phyloP scores from a whole-genome alignment of 352 stramenopile genomes.

The Pythium dissotocum region DNA sequence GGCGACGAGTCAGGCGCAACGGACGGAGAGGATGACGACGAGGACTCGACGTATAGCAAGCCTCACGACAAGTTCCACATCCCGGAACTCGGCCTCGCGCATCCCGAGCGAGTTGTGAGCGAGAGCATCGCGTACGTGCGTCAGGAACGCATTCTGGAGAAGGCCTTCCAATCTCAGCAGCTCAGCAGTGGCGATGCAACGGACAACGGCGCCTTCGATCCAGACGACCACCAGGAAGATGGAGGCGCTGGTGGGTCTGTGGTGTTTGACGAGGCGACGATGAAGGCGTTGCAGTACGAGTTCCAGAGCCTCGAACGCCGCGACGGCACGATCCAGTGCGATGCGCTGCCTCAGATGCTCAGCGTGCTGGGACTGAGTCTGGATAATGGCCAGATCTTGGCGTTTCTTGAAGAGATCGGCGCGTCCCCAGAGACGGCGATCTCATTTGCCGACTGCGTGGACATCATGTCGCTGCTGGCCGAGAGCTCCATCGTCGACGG shows the following conservation, averaged over 20 bases:
- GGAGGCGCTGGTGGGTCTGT: slow-evolving; percentile 25
- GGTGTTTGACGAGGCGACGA: slow-evolving; percentile 62
- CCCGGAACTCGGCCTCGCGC: slow-evolving; percentile 72
- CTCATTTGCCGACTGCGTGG: slow-evolving; percentile 84
- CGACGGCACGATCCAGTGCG: slow-evolving; percentile 60
- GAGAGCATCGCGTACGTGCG: slow-evolving; percentile 72
- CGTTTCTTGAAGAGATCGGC: slow-evolving; percentile 73
- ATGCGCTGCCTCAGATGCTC: slow-evolving; percentile 44
- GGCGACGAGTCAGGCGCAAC: slow-evolving; percentile 33
- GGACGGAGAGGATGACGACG: slow-evolving; percentile 34
- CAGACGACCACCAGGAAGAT: slow-evolving; percentile 5
- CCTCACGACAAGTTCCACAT: slow-evolving; percentile 58
- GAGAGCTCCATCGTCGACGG: slow-evolving; percentile 39
- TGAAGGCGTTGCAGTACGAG: slow-evolving; percentile 55
- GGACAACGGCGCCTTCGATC: slow-evolving; percentile 1
- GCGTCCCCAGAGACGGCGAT: slow-evolving; percentile 66
- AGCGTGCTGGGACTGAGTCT: slow-evolving; percentile 43
- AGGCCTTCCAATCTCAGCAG: slow-evolving; percentile 37
- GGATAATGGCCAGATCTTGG: slow-evolving; percentile 40
- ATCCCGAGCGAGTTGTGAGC: slow-evolving; percentile 73
- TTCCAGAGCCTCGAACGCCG: slow-evolving; percentile 44
- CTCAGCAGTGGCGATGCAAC: slow-evolving; percentile 16
- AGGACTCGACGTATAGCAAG: slow-evolving; percentile 10
- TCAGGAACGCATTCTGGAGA: slow-evolving; percentile 58
- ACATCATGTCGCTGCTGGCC: slow-evolving; percentile 82